Evolutionary conservation across 1,284 basidiomycete genomes (phyloP).

Genomic region (Trichosporon sp.): DNA sequence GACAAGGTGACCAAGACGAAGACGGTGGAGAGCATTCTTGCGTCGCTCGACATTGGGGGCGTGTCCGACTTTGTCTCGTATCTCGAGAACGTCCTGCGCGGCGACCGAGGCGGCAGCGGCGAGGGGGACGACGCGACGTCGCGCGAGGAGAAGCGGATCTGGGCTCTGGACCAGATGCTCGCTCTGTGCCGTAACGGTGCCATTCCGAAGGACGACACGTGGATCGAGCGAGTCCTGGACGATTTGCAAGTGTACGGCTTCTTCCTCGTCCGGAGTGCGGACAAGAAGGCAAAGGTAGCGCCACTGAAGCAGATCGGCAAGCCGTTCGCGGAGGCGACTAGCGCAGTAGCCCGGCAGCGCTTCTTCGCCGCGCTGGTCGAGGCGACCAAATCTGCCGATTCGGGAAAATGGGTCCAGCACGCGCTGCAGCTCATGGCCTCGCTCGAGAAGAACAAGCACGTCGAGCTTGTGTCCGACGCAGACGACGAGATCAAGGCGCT

Average conservation of each 20-base stretch:
- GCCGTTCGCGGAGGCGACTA: conserved; percentile 68
- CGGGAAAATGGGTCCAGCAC: conserved; percentile 73
- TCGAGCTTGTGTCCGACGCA: conserved; percentile 54
- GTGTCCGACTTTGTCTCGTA: conserved; percentile 72
- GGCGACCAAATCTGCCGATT: conserved; percentile 62
- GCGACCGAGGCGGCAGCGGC: conserved; percentile 53
- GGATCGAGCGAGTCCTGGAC: conserved; percentile 68
- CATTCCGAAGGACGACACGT: conserved; percentile 73
- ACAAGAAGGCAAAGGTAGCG: conserved; percentile 59
- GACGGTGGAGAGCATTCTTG: conserved; percentile 80
- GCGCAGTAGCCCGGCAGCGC: conserved; percentile 42
- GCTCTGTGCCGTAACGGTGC: conserved; percentile 71
- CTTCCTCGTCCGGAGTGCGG: conserved; percentile 65
- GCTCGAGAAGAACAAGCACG: conserved; percentile 61
- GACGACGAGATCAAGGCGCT: conserved; percentile 58
- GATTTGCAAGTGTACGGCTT: conserved; percentile 80
- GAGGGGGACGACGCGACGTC: conserved; percentile 18
- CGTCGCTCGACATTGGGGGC: conserved; percentile 66
- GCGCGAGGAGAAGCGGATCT: conserved; percentile 43
- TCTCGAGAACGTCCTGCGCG: conserved; percentile 57
- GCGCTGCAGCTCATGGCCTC: conserved; percentile 58
- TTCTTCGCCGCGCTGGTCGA: conserved; percentile 46
- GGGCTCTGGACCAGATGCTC: conserved; percentile 83
- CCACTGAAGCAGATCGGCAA: conserved; percentile 59
- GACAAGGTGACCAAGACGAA: conserved; percentile 89